These are phyloP conservation scores for Suillus hirtellus DNA, from an alignment of 768 basidiomycete species.

Conservation along the genomic window DNA sequence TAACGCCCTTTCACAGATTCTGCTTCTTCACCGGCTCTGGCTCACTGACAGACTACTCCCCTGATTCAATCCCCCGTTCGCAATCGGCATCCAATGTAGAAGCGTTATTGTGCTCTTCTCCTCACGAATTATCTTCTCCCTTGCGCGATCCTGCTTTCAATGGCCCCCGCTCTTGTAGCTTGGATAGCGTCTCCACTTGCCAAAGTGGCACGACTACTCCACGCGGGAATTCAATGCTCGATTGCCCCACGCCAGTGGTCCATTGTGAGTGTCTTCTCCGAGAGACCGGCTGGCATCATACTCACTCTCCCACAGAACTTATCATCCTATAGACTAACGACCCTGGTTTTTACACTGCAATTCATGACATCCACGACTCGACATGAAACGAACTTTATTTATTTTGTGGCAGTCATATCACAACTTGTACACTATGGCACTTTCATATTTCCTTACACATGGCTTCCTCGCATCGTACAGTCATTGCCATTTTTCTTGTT, in stretches of 20 bases:
- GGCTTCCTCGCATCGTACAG: background rate
- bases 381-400: constrained; percentile 1
- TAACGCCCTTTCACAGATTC: constrained; percentile 47
- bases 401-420: background rate
- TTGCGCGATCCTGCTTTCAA: constrained; percentile 16
- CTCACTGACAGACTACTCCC: constrained; percentile 30
- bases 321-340: constrained; percentile 4
- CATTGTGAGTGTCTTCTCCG: constrained; percentile 2
- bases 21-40: constrained; percentile 78
- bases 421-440: constrained; percentile 7
- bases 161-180: constrained; percentile 30
- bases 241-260: constrained; percentile 16
- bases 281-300: background rate
- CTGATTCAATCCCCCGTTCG: constrained; percentile 37
- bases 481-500: background rate
- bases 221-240: constrained; percentile 21
- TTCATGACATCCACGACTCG: background rate
- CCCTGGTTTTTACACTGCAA: background rate
- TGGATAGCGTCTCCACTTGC: constrained; percentile 27
- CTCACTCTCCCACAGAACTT: constrained; percentile 4
- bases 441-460: background rate
- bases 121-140: constrained; percentile 25
- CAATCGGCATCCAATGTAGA: constrained; percentile 58
- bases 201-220: constrained; percentile 32
- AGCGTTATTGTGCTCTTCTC: constrained; percentile 42